phyloP scores from a whole-genome alignment of 2,329 filamentous ascomycete genomes.

The Ophiocordyceps australis region DNA sequence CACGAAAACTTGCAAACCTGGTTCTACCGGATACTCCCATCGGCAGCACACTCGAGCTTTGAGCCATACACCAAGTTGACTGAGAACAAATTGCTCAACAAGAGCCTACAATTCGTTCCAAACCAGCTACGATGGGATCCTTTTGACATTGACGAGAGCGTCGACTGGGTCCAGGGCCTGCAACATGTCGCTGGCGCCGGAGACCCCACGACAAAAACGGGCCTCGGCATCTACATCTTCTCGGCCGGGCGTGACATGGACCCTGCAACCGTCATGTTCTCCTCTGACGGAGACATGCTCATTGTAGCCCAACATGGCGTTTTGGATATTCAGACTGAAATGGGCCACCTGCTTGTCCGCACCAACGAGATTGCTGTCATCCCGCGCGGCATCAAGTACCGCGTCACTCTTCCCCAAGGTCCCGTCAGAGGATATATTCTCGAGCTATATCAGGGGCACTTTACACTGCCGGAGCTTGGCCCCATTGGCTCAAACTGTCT shows the following conservation, averaged over 20 bases:
- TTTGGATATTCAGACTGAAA: constrained; percentile 60
- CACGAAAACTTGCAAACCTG: constrained; percentile 53
- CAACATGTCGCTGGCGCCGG: constrained; percentile 62
- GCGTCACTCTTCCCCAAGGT: constrained; percentile 43
- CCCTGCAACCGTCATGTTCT: constrained; percentile 61
- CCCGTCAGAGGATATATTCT: constrained; percentile 56
- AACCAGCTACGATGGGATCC: constrained; percentile 75
- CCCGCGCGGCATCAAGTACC: constrained; percentile 56
- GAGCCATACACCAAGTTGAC: constrained; percentile 18
- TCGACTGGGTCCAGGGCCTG: constrained; percentile 37
- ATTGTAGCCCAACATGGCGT: constrained; percentile 60
- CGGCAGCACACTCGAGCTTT: constrained; percentile 41
- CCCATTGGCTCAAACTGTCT: constrained; percentile 58
- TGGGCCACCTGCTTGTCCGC: constrained; percentile 56
- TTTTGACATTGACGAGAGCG: constrained; percentile 50
- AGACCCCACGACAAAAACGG: constrained; percentile 60
- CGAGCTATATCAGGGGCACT: constrained; percentile 58
- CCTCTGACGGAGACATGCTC: constrained; percentile 62
- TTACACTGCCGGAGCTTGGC: constrained; percentile 51
- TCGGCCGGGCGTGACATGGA: constrained; percentile 65
- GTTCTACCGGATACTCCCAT: constrained; percentile 53
- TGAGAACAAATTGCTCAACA: neutral
- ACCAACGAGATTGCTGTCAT: constrained; percentile 66
- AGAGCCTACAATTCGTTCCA: constrained; percentile 24
- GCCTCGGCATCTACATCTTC: constrained; percentile 66